These are phyloP conservation scores for Phytophthora idaei DNA, from an alignment of 352 stramenopile species.

Conservation along the genomic window DNA sequence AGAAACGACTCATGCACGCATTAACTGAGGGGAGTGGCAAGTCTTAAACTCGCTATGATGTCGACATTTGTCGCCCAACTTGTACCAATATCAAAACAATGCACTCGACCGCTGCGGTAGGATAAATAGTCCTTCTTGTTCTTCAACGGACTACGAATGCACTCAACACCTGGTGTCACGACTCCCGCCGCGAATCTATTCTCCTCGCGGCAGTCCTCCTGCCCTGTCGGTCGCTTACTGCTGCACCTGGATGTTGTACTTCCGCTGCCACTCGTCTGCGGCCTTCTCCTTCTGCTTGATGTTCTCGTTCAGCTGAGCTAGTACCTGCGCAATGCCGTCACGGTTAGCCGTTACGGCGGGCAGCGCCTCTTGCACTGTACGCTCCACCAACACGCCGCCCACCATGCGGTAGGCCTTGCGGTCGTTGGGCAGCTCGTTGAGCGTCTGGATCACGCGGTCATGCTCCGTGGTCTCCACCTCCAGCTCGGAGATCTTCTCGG, in stretches of 20 bases:
- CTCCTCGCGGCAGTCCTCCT: conserved; percentile 9
- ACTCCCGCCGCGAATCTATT: neutral
- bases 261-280: conserved; percentile 87
- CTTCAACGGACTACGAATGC: conserved; percentile 22
- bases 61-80: neutral
- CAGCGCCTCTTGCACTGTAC: conserved; percentile 95
- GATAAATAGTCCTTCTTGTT: conserved; percentile 44
- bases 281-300: conserved; percentile 87
- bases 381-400: conserved; percentile 96
- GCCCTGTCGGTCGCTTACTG: conserved; percentile 45
- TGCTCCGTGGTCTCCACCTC: conserved; percentile 87
- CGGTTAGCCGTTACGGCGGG: conserved; percentile 89
- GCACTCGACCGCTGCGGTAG: conserved; percentile 15
- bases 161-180: neutral
- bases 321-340: conserved; percentile 79
- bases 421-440: conserved; percentile 66
- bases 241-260: conserved; percentile 88
- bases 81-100: conserved; percentile 19
- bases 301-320: conserved; percentile 73
- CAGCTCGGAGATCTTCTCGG: conserved; percentile 86
- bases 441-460: conserved; percentile 84
- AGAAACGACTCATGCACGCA: conserved; percentile 65
- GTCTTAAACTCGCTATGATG: conserved; percentile 16
- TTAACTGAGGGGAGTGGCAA: conserved; percentile 47
- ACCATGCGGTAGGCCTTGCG: conserved; percentile 96